These are phyloP conservation scores for Calonectria multiphialidica DNA, from an alignment of 2,329 filamentous ascomycete species.

Conservation along the genomic window DNA sequence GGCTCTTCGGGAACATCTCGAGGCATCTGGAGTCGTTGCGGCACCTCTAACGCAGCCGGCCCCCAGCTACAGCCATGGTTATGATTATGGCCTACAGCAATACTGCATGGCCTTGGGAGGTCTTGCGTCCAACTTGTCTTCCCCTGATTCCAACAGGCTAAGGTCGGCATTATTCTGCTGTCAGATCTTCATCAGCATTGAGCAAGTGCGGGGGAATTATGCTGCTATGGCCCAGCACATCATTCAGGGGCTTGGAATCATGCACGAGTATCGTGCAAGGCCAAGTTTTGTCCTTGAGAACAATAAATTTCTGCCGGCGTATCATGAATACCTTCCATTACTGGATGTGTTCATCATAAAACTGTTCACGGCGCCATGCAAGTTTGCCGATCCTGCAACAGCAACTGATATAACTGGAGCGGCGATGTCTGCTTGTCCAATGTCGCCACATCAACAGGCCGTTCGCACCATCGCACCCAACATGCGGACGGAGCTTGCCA, in stretches of 20 bases:
- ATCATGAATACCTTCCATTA: slow-evolving; percentile 49
- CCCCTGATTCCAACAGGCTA: slow-evolving; percentile 43
- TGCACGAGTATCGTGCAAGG: slow-evolving; percentile 54
- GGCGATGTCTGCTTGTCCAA: slow-evolving; percentile 31
- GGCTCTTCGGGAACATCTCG: slow-evolving; percentile 54
- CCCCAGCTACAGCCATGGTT: slow-evolving; percentile 39
- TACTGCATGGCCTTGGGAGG: slow-evolving; percentile 56
- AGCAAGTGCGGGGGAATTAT: slow-evolving; percentile 56
- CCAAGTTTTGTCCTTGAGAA: slow-evolving; percentile 44
- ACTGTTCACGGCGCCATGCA: slow-evolving; percentile 56
- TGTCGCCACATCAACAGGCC: slow-evolving; percentile 38
- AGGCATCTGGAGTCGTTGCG: slow-evolving; percentile 44
- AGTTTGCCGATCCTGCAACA: slow-evolving; percentile 49
- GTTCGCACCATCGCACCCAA: slow-evolving; percentile 50
- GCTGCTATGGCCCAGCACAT: slow-evolving; percentile 57
- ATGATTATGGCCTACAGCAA: slow-evolving; percentile 53
- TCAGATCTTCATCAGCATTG: slow-evolving; percentile 61
- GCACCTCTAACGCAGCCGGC: slow-evolving; percentile 44
- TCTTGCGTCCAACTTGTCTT: slow-evolving; percentile 54
- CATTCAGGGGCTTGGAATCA: slow-evolving; percentile 57
- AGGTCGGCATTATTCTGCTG: slow-evolving; percentile 59
- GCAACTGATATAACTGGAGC: slow-evolving; percentile 26
- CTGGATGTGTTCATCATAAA: slow-evolving; percentile 58
- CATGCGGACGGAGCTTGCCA: slow-evolving; percentile 50
- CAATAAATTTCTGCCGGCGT: slow-evolving; percentile 47